Base-by-base conservation (phyloP, 2,329 filamentous ascomycete genomes). In the Myriosclerotinia curreyana region DNA sequence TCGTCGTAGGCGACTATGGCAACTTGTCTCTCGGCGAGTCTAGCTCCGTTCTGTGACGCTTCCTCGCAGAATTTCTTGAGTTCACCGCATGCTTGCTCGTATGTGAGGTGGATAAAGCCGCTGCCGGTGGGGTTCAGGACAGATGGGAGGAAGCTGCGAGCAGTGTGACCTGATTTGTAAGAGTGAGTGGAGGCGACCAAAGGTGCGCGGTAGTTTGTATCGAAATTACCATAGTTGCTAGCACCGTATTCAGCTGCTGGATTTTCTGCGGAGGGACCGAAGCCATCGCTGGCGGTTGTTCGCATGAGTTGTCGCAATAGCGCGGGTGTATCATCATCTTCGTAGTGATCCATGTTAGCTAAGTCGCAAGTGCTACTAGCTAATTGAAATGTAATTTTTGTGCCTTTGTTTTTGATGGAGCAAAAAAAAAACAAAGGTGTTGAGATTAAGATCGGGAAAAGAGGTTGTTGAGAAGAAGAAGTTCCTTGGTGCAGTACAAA, bases 1-100 rank as follows among this genome's bases (percentile, higher is more conserved):
- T 46, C 49, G 12, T 64, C 62, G 12, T 64, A 64, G 31, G 58
- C 58, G 11, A 64, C 49, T 15, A 64, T 40, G 15, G 44, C 28
- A 28, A 64, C 49, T 36, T 28, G 28, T 36, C 55, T 28, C 9
- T 46, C 52, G 12, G 11, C 25, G 25, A 58, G 61, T 8, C 2
- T 7, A 14, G n/a, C 17, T 28, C 22, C 36, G 1, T 20, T 15
- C 22, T n/a, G 31, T 38, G 36, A 9, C 8, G 17, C 20, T 0
- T 60, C 42, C 8, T 49, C 34, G 20, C 58, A 52, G 1, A 40
- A 40, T 5, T 28, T 38, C 20, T 31, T 28, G 0, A 50, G 20
- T 12, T 51, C 22, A 11, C n/a, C 5, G 9, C 22, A 40, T 59
- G 58, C 58, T 60, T 60, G 25, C 3, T 60, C 46, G 25, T 51